Conservation (phyloP, 164 flowering plant genomes). For the Hamamelis virginiana region DNA sequence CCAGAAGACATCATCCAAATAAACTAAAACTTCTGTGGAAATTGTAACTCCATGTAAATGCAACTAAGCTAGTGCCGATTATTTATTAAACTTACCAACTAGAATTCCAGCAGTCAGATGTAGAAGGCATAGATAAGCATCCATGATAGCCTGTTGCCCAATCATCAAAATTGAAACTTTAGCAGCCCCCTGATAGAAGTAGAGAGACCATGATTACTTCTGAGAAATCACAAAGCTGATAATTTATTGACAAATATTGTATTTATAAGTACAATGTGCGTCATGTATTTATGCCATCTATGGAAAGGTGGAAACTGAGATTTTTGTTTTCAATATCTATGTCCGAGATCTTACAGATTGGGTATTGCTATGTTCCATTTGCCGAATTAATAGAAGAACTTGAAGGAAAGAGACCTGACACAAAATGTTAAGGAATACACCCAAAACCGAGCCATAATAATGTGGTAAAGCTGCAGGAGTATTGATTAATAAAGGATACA, state of each 20-base stretch:
- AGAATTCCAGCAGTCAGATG: slow-evolving; percentile 96
- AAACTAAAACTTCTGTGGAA: slow-evolving; percentile 4
- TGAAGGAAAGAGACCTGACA: slow-evolving; percentile 87
- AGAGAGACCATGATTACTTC: slow-evolving; percentile 3
- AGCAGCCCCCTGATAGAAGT: slow-evolving; percentile 79
- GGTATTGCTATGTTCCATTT: slow-evolving; percentile 97
- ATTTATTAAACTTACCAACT: slow-evolving; percentile 62
- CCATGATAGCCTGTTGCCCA: slow-evolving; percentile 98
- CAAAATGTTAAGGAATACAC: slow-evolving; percentile 46
- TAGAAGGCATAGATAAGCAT: slow-evolving; percentile 95
- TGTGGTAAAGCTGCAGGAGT: not conserved
- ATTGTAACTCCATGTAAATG: not conserved
- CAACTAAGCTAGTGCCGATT: not conserved
- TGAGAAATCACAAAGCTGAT: not conserved
- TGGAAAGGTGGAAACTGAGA: not conserved
- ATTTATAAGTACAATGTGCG: not conserved
- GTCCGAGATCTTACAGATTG: slow-evolving; percentile 70
- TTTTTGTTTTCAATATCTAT: not conserved
- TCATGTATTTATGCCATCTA: not conserved
- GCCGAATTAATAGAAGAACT: slow-evolving; percentile 89
- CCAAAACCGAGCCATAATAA: slow-evolving; percentile 13
- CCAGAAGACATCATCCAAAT: not conserved
- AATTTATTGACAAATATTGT: not conserved
- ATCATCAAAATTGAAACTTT: slow-evolving; percentile 91
- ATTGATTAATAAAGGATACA: slow-evolving; percentile 71